Percentiles rank a stretch among this genome's conserved stretches.
These are phyloP conservation scores for Skeletonema tropicum DNA, from an alignment of 108 stramenopile genomes.

Conservation along the genomic window DNA sequence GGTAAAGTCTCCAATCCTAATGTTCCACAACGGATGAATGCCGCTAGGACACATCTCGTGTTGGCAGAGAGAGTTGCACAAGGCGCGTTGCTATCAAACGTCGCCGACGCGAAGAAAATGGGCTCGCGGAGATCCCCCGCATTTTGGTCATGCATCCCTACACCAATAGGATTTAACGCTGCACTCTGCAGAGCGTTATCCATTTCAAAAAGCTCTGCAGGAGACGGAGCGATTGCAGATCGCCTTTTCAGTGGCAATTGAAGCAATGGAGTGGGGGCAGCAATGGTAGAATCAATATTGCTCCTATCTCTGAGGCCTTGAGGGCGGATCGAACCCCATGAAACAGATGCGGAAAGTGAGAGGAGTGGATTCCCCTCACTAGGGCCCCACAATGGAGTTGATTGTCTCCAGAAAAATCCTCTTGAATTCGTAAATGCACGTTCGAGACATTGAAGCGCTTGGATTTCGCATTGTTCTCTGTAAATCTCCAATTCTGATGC, in stretches of 20 bases:
- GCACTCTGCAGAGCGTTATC: slow-evolving; percentile 69
- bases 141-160: slow-evolving; percentile 17
- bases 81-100: slow-evolving; percentile 63
- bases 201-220: slow-evolving; percentile 69
- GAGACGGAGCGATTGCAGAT: slow-evolving; percentile 53
- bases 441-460: slow-evolving; percentile 55
- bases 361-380: slow-evolving; percentile 67
- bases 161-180: slow-evolving; percentile 69
- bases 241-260: slow-evolving; percentile 72
- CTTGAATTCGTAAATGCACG: slow-evolving; percentile 50
- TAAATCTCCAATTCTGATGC: slow-evolving; percentile 42
- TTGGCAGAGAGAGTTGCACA: slow-evolving; percentile 72
- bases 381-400: slow-evolving; percentile 76
- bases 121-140: slow-evolving; percentile 40
- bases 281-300: background rate
- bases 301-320: background rate
- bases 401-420: slow-evolving; percentile 10
- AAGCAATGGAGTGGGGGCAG: slow-evolving; percentile 48
- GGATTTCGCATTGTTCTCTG: slow-evolving; percentile 50
- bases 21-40: slow-evolving; percentile 72
- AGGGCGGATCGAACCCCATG: slow-evolving; percentile 60
- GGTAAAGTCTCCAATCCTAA: slow-evolving; percentile 69
- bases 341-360: slow-evolving; percentile 59
- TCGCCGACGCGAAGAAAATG: slow-evolving; percentile 60
- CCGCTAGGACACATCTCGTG: slow-evolving; percentile 75